These are phyloP conservation scores for Aspergillus sp. DNA, from an alignment of 2,329 filamentous ascomycete genomes.

Conservation along the genomic window DNA sequence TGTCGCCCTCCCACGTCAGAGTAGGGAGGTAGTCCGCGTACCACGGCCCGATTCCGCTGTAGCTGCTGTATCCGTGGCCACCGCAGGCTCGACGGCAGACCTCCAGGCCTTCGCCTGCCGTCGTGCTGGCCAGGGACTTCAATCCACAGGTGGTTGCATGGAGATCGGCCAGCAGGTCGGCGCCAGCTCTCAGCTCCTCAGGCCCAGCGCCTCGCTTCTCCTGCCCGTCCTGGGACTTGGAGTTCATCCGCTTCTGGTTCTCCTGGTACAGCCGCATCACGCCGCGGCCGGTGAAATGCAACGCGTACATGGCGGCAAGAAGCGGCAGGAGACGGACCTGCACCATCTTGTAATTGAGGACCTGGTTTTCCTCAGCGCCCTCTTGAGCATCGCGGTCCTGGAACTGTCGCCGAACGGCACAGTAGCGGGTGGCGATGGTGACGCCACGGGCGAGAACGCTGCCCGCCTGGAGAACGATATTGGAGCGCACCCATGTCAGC, in stretches of 20 bases:
- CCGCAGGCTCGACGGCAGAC: conserved; percentile 66
- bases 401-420: conserved; percentile 66
- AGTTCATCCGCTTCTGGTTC: conserved; percentile 59
- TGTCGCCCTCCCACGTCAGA: conserved; percentile 66
- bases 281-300: conserved; percentile 66
- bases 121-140: conserved; percentile 63
- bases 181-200: conserved; percentile 57
- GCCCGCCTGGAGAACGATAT: conserved; percentile 64
- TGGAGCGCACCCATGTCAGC: conserved; percentile 64
- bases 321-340: conserved; percentile 64
- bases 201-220: conserved; percentile 52
- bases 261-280: conserved; percentile 68
- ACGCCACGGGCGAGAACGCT: conserved; percentile 64
- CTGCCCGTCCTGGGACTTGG: conserved; percentile 35
- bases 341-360: conserved; percentile 74
- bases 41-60: conserved; percentile 65
- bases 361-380: conserved; percentile 58
- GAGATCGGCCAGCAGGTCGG: conserved; percentile 61
- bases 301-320: conserved; percentile 64
- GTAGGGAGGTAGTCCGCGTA: conserved; percentile 69
- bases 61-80: conserved; percentile 66
- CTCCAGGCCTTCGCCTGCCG: conserved; percentile 65
- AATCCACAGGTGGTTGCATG: conserved; percentile 69
- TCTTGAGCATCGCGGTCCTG: conserved; percentile 60
- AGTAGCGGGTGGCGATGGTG: conserved; percentile 68